phyloP scores from a whole-genome alignment of 148 eudicot species.

The Amaranthus hypochondriacus region DNA sequence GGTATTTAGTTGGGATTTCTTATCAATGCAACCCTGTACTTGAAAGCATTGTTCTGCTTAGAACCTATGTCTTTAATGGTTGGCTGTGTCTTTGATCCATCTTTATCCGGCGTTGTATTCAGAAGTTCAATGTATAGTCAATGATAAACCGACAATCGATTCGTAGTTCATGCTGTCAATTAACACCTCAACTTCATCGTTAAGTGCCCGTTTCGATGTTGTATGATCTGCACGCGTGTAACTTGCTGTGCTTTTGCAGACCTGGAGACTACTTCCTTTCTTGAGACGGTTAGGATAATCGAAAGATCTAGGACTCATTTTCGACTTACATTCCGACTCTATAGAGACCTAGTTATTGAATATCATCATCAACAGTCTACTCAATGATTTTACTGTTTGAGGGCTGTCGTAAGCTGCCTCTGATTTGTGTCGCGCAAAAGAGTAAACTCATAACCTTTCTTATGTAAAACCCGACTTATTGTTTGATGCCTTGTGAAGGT shows the following conservation, averaged over 20 bases:
- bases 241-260: no score
- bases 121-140: neutral
- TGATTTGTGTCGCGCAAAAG: neutral
- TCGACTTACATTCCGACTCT: no score
- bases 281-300: no score
- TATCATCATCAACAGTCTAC: no score
- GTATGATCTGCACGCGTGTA: no score
- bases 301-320: no score
- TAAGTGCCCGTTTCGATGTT: neutral
- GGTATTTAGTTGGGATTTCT: neutral
- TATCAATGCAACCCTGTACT: neutral
- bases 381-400: no score
- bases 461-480: neutral
- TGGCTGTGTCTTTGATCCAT: conserved; percentile 3
- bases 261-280: no score
- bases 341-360: no score
- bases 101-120: neutral
- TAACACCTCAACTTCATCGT: neutral
- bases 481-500: conserved; percentile 42
- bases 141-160: neutral
- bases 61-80: neutral
- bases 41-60: neutral
- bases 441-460: neutral
- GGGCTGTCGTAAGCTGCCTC: no score
- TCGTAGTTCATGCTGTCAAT: neutral